A percentile compares a stretch with the other conserved stretches of the same genome.
Evolutionary conservation across 345 rosid species (phyloP).

Genomic region (Eucalyptus erythrocorys): DNA sequence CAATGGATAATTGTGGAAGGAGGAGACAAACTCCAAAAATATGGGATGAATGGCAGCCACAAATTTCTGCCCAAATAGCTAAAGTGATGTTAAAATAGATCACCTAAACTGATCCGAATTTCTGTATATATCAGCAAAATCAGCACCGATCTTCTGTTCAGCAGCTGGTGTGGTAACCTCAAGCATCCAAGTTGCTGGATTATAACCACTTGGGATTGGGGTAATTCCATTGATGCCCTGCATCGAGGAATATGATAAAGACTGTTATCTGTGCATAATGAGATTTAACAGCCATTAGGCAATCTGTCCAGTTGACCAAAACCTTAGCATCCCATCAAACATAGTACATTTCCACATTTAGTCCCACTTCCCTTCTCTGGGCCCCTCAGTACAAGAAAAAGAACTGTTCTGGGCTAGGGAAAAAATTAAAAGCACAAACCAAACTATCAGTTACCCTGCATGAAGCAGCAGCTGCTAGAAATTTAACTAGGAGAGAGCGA

Average conservation of each 20-base stretch:
- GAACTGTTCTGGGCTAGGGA: background rate
- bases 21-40: background rate
- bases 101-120: conserved; percentile 57
- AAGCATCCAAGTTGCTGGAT: conserved; percentile 99
- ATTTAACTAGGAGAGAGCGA: background rate
- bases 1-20: background rate
- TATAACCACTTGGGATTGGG: conserved; percentile 51
- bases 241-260: background rate
- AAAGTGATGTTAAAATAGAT: background rate
- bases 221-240: conserved; percentile 59
- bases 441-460: background rate
- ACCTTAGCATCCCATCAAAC: background rate
- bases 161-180: conserved; percentile 60
- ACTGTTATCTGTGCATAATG: background rate
- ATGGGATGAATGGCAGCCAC: background rate
- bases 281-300: background rate
- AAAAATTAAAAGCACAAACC: background rate
- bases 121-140: conserved; percentile 63
- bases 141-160: conserved; percentile 50
- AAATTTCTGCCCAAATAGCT: background rate
- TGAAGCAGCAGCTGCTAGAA: background rate
- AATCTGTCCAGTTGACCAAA: background rate
- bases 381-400: background rate
- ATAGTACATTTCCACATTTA: background rate
- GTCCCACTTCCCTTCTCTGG: background rate